These are phyloP conservation scores for Imleria badia DNA, from an alignment of 768 basidiomycete genomes.

Conservation along the genomic window DNA sequence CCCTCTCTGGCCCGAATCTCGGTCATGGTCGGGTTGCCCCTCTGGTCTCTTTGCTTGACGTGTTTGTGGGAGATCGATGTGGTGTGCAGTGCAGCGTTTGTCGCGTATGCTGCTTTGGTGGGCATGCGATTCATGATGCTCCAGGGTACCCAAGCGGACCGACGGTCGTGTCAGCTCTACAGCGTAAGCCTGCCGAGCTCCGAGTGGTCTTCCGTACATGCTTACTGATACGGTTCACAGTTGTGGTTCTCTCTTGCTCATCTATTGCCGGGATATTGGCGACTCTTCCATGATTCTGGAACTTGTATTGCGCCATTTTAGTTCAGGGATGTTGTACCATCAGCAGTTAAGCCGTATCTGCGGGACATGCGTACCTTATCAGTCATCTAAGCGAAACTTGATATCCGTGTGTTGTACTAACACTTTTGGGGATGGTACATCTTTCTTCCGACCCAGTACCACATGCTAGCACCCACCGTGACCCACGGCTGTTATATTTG, in stretches of 20 bases:
- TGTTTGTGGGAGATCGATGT: conserved; percentile 28
- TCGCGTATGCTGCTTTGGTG: conserved; percentile 24
- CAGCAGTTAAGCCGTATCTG: background rate
- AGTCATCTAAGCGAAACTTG: background rate
- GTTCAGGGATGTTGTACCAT: conserved; percentile 9
- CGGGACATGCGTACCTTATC: background rate
- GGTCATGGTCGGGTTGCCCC: conserved; percentile 27
- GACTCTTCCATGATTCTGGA: conserved; percentile 20
- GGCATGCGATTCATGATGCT: conserved; percentile 29
- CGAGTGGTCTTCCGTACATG: background rate
- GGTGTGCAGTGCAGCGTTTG: conserved; percentile 26
- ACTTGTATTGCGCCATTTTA: conserved; percentile 9
- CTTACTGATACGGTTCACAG: conserved; percentile 9
- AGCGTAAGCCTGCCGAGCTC: conserved; percentile 23
- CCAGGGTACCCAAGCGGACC: conserved; percentile 22
- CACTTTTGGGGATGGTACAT: background rate
- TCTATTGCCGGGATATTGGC: conserved; percentile 32
- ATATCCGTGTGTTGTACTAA: conserved; percentile 9
- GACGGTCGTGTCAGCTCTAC: conserved; percentile 30
- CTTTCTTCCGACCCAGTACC: background rate
- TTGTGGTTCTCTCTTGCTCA: conserved; percentile 34
- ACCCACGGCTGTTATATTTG: background rate
- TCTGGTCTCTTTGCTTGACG: conserved; percentile 32
- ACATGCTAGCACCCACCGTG: background rate
- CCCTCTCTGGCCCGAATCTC: conserved; percentile 32